Evolutionary conservation across 352 stramenopile genomes (phyloP).

Genomic region (Phytopythium helicoides): DNA sequence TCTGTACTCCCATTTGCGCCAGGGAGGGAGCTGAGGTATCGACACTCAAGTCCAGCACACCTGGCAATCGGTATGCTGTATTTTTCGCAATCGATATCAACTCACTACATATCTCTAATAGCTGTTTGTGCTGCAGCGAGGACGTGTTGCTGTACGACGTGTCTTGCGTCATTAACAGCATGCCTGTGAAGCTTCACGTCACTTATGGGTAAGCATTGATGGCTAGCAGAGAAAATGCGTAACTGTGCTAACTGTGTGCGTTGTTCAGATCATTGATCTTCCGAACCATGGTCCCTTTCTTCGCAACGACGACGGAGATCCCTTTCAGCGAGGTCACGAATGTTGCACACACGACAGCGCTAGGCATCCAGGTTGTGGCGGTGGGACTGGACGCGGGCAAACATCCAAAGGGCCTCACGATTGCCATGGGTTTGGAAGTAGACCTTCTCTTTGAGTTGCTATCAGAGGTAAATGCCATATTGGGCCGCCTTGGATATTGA

Average conservation of each 20-base stretch:
- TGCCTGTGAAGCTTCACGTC: slow-evolving; percentile 68
- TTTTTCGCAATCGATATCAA: no score
- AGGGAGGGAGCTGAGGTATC: slow-evolving; percentile 50
- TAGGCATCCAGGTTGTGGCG: slow-evolving; percentile 63
- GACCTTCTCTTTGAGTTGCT: slow-evolving; percentile 75
- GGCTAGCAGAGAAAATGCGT: not conserved
- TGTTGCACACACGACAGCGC: slow-evolving; percentile 52
- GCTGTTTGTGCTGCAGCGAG: slow-evolving; percentile 20
- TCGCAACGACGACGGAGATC: slow-evolving; percentile 62
- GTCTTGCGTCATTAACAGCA: slow-evolving; percentile 70
- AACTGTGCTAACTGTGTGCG: no score
- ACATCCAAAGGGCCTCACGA: slow-evolving; percentile 55
- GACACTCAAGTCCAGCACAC: slow-evolving; percentile 30
- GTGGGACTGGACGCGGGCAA: slow-evolving; percentile 40
- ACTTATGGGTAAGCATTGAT: slow-evolving; percentile 60
- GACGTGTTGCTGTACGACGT: slow-evolving; percentile 81
- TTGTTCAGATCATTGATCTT: slow-evolving; percentile 71
- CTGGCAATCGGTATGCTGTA: slow-evolving; percentile 25
- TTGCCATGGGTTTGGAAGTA: slow-evolving; percentile 75
- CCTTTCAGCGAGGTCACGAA: slow-evolving; percentile 55
- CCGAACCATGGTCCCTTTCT: slow-evolving; percentile 73
- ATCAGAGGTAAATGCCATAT: slow-evolving; percentile 32
- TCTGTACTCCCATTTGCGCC: no score
- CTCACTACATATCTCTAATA: no score
- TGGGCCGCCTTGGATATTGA: not conserved